Base-by-base conservation (phyloP, 2,329 filamentous ascomycete species). In the Fusarium oligoseptatum region DNA sequence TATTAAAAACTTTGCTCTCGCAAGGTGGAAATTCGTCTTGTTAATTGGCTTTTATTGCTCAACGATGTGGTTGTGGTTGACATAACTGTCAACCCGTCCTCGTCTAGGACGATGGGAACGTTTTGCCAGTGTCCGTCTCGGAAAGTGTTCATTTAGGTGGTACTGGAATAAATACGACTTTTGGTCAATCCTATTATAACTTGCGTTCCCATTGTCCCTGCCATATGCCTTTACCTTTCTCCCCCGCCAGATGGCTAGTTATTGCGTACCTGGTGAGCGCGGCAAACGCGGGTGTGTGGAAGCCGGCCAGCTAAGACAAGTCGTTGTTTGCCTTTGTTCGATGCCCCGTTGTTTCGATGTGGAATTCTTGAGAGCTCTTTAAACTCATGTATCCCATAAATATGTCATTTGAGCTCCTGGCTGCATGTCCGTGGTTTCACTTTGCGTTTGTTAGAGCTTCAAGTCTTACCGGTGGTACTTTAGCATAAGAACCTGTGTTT, bases 311-410 rank as follows among this genome's bases (percentile, higher is more conserved):
- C 43, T 0, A 24, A 15, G 6, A 36, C 34, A 10, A 8, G 3
- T 14, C 6, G 1, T 22, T 22, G 3, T 45, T 15, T 15, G 14
- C 0, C 20, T 45, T 24, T 4, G 22, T 15, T 24, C 9, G 12
- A 45, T 24, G 14, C 3, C 4, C 7, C 15, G 7, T 15, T 9
- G 27, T 22, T 24, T 14, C 0, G 1, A 0, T 45, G 2, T 5
- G 4, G 3, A 15, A 4, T 15, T 1, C n/a, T 43, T 43, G 1
- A 10, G 20, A 12, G n/a, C 12, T 12, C 11, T 6, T 20, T 12
- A 34, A 11, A 34, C 10, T 34, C 10, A 12, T 34, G 11, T 34
- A 34, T 11, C 4, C 32, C 9, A 34, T 34, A 34, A 4, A 34
- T 34, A 34, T 34, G 32, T 12, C 10, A 34, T 34, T 34, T 11